Evolutionary conservation across 257 asterid species (phyloP).

Genomic region (Penstemon davidsonii): DNA sequence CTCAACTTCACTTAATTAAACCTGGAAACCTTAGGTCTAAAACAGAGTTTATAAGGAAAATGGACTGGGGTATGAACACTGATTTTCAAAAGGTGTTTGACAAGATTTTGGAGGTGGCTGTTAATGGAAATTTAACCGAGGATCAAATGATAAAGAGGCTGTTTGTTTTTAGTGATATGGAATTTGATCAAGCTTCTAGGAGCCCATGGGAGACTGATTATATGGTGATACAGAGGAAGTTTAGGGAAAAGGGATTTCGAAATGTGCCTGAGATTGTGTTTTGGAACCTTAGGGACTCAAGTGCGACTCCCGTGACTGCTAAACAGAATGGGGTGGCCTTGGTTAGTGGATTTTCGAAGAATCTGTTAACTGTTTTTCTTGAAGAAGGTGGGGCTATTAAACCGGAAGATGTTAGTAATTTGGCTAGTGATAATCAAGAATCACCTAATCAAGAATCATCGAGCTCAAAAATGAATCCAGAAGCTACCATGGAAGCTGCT

Average conservation of each 20-base stretch:
- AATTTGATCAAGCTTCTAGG: conserved; percentile 45
- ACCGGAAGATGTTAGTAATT: conserved; percentile 27
- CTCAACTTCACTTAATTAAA: conserved; percentile 41
- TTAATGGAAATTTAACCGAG: conserved; percentile 33
- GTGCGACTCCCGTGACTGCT: conserved; percentile 50
- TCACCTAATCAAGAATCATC: background rate
- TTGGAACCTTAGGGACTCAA: conserved; percentile 61
- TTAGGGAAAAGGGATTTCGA: conserved; percentile 42
- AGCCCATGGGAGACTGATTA: conserved; percentile 59
- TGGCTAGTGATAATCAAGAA: background rate
- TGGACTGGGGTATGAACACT: conserved; percentile 46
- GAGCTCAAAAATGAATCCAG: conserved; percentile 41
- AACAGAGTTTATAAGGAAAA: conserved; percentile 34
- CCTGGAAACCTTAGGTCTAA: conserved; percentile 40
- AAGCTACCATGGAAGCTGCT: conserved; percentile 48
- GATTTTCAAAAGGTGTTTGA: conserved; percentile 53
- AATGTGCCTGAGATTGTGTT: conserved; percentile 61
- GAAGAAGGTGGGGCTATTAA: conserved; percentile 42
- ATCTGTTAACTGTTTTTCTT: conserved; percentile 52
- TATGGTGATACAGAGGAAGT: conserved; percentile 51
- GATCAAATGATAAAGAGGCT: conserved; percentile 48
- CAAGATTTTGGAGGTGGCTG: conserved; percentile 45
- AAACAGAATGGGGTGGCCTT: conserved; percentile 53
- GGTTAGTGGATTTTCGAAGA: conserved; percentile 64
- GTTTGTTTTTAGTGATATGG: conserved; percentile 64